Conservation (phyloP, 805 yeast genomes). For the Metschnikowia koreensis region DNA sequence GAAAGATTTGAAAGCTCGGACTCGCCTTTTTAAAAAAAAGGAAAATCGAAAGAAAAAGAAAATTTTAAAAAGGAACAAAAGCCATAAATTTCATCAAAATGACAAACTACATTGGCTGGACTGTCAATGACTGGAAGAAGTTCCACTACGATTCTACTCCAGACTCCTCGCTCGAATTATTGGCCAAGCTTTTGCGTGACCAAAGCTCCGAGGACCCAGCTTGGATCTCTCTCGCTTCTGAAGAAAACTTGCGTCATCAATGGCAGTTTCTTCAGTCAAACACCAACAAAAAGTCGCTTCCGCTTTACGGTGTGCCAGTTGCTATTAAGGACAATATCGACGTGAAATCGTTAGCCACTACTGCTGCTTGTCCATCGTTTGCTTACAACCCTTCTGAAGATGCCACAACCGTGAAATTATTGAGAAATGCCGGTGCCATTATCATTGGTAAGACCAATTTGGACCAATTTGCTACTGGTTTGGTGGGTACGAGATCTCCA, state of each 20-base stretch:
- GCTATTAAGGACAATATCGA: conserved; percentile 96
- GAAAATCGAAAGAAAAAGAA: not conserved
- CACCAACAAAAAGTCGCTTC: conserved; percentile 51
- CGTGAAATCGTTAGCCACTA: conserved; percentile 75
- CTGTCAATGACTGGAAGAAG: conserved; percentile 71
- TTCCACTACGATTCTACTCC: conserved; percentile 66
- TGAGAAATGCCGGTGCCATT: conserved; percentile 89
- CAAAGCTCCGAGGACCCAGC: conserved; percentile 74
- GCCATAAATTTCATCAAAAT: not conserved
- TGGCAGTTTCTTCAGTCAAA: conserved; percentile 72
- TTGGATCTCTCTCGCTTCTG: conserved; percentile 80
- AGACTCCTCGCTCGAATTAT: conserved; percentile 52
- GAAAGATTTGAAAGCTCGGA: too few relatives aligned
- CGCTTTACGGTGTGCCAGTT: conserved; percentile 90
- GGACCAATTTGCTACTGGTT: conserved; percentile 97
- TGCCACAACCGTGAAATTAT: conserved; percentile 68
- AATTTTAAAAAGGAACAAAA: too few relatives aligned
- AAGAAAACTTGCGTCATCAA: conserved; percentile 66
- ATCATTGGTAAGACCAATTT: conserved; percentile 90
- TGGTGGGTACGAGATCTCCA: conserved; percentile 94
- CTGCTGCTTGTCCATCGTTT: conserved; percentile 93
- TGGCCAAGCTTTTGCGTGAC: conserved; percentile 45
- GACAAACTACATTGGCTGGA: conserved; percentile 58
- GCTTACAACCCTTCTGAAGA: conserved; percentile 67
- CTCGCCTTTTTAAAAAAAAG: not conserved